Conservation (phyloP, 2,329 filamentous ascomycete species). For the Neurospora crassa region DNA sequence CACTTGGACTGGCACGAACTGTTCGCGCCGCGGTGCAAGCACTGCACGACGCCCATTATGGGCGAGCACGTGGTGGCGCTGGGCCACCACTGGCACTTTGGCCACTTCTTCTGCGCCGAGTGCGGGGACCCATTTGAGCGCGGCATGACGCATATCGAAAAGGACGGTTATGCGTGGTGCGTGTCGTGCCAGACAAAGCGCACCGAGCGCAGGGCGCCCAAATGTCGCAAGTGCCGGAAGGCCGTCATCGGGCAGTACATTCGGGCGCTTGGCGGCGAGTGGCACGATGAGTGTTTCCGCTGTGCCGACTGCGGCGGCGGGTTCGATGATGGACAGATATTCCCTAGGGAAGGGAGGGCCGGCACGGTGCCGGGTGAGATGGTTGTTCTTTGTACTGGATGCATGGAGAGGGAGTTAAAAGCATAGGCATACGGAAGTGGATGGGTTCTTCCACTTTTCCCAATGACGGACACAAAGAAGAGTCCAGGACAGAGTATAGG, state of each 20-base stretch:
- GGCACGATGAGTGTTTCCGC: constrained; percentile 87
- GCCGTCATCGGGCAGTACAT: constrained; percentile 87
- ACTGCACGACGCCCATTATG: constrained; percentile 92
- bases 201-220: constrained; percentile 77
- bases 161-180: constrained; percentile 97
- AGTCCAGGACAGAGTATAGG: background rate
- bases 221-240: constrained; percentile 75
- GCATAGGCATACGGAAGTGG: constrained; percentile 20
- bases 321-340: constrained; percentile 57
- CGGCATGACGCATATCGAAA: constrained; percentile 69
- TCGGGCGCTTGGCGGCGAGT: constrained; percentile 79
- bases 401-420: constrained; percentile 52
- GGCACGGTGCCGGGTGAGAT: constrained; percentile 27
- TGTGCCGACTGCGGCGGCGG: constrained; percentile 55
- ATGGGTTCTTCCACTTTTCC: background rate
- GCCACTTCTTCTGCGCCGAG: constrained; percentile 98
- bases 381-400: constrained; percentile 51
- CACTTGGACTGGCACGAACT: constrained; percentile 98
- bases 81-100: constrained; percentile 91
- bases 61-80: constrained; percentile 91
- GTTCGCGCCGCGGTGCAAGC: constrained; percentile 87
- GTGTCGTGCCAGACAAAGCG: constrained; percentile 85
- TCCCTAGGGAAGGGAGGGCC: constrained; percentile 41
- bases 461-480: background rate
- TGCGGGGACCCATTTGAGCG: constrained; percentile 89